Evolutionary conservation across 192 early-diverging fungal species (phyloP), one percentile per base, ranked within the genome.

Genomic region (Coemansia sp.): DNA sequence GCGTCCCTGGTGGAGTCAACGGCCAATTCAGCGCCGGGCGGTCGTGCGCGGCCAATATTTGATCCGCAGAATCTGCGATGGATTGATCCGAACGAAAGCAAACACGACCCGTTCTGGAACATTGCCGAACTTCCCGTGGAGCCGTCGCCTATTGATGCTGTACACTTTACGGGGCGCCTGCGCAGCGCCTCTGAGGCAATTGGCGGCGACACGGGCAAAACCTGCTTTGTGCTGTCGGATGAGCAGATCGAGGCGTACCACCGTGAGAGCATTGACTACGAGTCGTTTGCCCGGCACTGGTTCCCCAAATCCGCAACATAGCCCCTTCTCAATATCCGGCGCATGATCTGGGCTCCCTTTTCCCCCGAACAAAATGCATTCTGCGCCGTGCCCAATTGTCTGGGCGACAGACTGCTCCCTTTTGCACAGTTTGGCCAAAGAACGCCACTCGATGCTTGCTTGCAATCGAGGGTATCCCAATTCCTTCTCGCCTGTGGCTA

Each of bases 61-160:
- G 76, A 78, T 59, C 76, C 76, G 39, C 76, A 78, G 60, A 72
- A 72, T 19, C 57, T 78, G 62, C 69, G 76, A 24, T 78, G 76
- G 76, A 72, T 78, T 29, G 70, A 72, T 35, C 76, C 76, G 2
- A 72, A 72, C 53, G 70, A 76, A 45, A 60, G 35, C 62, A 39
- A 47, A 15, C 45, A 17, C 5, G 51, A 78, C 59, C 70, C 76
- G 17, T 72, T 78, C 51, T 69, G 76, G 76, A 69, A 78, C 70
- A 78, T 78, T 45, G 62, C 69, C 15, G 76, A 72, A 23, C 60
- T 78, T 47, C 76, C 76, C 8, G 63, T 72, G 7, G 76, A 78
- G 64, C 76, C 70, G 12, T 41, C 62, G 48, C 37, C 57, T 23
- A 56, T 60, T 27, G 65, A 72, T 17, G 59, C 69, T 17, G 51